Conservation (phyloP, 2,329 filamentous ascomycete genomes). For the Diaporthe destruens region DNA sequence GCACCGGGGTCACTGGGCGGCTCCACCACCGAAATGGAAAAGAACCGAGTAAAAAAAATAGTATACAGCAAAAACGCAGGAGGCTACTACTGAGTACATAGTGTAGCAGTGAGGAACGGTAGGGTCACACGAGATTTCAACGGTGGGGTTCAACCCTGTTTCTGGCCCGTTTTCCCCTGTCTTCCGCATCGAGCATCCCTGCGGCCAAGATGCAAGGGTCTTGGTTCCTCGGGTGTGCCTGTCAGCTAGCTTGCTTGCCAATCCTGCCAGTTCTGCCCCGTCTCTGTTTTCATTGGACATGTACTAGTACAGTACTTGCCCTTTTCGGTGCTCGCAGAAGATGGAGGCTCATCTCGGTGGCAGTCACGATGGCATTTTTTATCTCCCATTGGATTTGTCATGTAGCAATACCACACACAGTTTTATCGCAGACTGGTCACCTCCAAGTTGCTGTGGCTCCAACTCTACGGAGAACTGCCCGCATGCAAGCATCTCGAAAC, state of each 20-base stretch:
- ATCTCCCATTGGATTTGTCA: not conserved
- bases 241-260: too few species aligned
- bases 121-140: not conserved
- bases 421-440: not conserved
- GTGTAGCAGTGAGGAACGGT: not conserved
- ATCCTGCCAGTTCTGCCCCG: too few species aligned
- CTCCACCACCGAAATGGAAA: not conserved
- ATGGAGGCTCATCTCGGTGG: constrained; percentile 8
- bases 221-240: not conserved
- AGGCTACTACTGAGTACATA: too few species aligned
- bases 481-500: not conserved
- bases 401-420: not conserved
- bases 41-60: not conserved
- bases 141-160: constrained; percentile 1
- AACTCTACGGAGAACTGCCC: too few species aligned
- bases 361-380: not conserved
- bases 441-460: too few species aligned
- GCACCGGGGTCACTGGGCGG: not conserved
- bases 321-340: not conserved
- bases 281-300: not conserved
- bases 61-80: not conserved
- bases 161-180: constrained; percentile 20
- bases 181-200: constrained; percentile 5
- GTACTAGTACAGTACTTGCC: not conserved
- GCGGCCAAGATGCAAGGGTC: not conserved